Evolutionary conservation across 2,329 filamentous ascomycete genomes (phyloP).

Genomic region (Ophiostoma piceae): DNA sequence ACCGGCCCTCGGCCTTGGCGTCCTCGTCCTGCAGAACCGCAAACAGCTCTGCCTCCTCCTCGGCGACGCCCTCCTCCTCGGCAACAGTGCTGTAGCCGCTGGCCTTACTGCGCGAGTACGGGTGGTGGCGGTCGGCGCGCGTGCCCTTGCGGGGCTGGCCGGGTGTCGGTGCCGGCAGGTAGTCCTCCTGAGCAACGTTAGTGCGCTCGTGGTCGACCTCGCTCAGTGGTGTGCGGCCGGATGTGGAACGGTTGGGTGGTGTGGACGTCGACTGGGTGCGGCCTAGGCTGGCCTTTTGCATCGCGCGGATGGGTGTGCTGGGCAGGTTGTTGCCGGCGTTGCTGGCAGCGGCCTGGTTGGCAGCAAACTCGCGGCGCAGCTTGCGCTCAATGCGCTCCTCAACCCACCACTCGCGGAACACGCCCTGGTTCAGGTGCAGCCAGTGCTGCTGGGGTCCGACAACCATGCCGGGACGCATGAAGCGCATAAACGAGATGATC

Average conservation of each 20-base stretch:
- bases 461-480: conserved; percentile 98
- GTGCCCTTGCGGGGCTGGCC: conserved; percentile 90
- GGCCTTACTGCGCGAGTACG: conserved; percentile 55
- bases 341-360: conserved; percentile 35
- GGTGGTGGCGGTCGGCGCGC: conserved; percentile 67
- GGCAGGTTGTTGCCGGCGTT: conserved; percentile 34
- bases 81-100: conserved; percentile 43
- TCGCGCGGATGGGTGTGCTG: conserved; percentile 57
- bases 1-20: conserved; percentile 50
- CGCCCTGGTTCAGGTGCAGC: conserved; percentile 93
- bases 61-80: conserved; percentile 44
- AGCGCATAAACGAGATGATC: conserved; percentile 96
- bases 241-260: conserved; percentile 72
- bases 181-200: conserved; percentile 74
- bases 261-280: conserved; percentile 61
- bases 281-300: conserved; percentile 52
- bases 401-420: conserved; percentile 98
- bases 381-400: conserved; percentile 75
- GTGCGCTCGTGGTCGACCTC: conserved; percentile 81
- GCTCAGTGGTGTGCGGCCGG: conserved; percentile 78
- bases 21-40: conserved; percentile 50
- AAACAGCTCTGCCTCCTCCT: conserved; percentile 44
- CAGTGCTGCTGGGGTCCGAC: conserved; percentile 98
- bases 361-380: conserved; percentile 55
- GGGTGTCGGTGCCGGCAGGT: conserved; percentile 88